These are phyloP conservation scores for Beauveria caledonica DNA, from an alignment of 2,329 filamentous ascomycete genomes.

Conservation along the genomic window DNA sequence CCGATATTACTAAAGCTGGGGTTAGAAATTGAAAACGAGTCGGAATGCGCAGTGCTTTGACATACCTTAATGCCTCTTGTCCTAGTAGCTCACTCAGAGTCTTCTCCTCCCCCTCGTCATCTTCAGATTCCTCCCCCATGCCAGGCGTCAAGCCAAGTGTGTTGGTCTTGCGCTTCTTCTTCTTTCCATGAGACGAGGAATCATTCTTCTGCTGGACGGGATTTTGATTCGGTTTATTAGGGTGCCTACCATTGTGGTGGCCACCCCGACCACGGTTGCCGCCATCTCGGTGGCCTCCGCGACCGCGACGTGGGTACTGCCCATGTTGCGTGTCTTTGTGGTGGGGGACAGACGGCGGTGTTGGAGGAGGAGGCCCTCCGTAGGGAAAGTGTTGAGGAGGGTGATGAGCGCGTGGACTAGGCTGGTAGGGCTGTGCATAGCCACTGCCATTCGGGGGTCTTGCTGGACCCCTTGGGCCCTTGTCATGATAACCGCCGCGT, in stretches of 20 bases:
- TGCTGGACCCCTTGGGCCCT: constrained; percentile 25
- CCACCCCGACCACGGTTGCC: constrained; percentile 30
- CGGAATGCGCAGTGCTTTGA: not conserved
- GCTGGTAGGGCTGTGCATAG: constrained; percentile 32
- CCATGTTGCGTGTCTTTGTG: constrained; percentile 28
- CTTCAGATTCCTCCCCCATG: constrained; percentile 54
- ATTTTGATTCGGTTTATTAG: constrained; percentile 26
- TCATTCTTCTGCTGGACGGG: constrained; percentile 23
- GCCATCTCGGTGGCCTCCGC: constrained; percentile 26
- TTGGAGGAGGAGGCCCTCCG: constrained; percentile 28
- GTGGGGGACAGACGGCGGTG: constrained; percentile 25
- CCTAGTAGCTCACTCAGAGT: constrained; percentile 48
- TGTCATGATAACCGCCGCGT: constrained; percentile 38
- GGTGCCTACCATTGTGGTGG: constrained; percentile 38
- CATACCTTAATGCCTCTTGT: constrained; percentile 45
- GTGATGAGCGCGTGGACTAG: constrained; percentile 29
- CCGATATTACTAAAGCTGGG: constrained; percentile 28
- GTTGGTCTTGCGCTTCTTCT: constrained; percentile 65
- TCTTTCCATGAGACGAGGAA: constrained; percentile 45
- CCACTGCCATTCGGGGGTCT: constrained; percentile 15
- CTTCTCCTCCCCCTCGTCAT: constrained; percentile 66
- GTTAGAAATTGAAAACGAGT: no score
- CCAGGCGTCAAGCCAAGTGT: constrained; percentile 64
- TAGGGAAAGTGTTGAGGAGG: constrained; percentile 30
- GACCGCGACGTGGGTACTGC: constrained; percentile 27